Conservation (phyloP, 345 rosid genomes). For the Eucalyptus grandis region DNA sequence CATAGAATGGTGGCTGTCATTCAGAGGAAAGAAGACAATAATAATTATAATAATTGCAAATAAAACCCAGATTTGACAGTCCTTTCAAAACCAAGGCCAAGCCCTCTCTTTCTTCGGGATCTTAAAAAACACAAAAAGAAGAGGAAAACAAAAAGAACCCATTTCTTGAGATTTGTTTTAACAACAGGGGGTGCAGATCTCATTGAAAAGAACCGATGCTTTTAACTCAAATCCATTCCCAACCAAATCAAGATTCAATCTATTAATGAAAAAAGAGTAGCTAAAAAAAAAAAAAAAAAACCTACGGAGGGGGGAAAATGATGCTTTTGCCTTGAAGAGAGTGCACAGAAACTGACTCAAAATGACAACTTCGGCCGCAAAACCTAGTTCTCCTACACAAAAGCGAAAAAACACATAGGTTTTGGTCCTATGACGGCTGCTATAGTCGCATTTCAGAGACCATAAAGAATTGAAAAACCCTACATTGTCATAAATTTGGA, state of each 20-base stretch:
- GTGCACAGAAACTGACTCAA: not conserved
- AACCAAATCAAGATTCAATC: slow-evolving; percentile 23
- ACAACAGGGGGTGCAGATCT: slow-evolving; percentile 15
- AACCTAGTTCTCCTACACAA: slow-evolving; percentile 2
- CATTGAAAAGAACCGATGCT: not conserved
- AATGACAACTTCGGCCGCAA: slow-evolving; percentile 14
- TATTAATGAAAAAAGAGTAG: not conserved
- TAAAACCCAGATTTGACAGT: slow-evolving; percentile 8
- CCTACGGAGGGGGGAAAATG: not conserved
- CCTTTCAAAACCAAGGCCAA: not conserved
- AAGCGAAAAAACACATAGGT: slow-evolving; percentile 7
- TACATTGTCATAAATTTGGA: not conserved
- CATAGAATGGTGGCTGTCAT: slow-evolving; percentile 2
- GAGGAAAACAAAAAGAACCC: not conserved
- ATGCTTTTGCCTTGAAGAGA: not conserved
- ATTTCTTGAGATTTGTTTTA: not conserved
- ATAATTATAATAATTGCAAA: not conserved
- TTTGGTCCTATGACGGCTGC: slow-evolving; percentile 19
- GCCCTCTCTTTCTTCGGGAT: not conserved
- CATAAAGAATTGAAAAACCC: not conserved
- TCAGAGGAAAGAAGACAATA: not conserved
- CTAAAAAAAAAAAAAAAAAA: not conserved
- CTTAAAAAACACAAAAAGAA: not conserved
- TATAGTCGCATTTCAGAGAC: not conserved
- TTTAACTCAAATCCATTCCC: not conserved